Evolutionary conservation across 805 yeast genomes (phyloP).

Genomic region (Schizosaccharomyces japonicus): DNA sequence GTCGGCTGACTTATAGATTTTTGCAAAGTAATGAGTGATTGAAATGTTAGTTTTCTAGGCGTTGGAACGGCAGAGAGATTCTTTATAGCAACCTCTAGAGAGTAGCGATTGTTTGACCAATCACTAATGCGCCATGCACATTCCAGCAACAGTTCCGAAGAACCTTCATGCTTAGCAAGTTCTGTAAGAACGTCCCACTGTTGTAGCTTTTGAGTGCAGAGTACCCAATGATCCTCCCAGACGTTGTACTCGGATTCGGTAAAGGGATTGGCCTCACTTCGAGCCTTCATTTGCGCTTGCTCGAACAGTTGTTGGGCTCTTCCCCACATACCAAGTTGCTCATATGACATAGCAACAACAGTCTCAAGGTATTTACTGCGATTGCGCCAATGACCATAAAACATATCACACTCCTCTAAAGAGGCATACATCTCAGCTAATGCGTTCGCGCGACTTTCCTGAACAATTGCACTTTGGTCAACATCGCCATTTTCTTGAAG

Average conservation of each 20-base stretch:
- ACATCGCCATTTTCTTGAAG: constrained; percentile 25
- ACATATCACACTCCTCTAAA: constrained; percentile 85
- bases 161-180: constrained; percentile 90
- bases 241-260: constrained; percentile 83
- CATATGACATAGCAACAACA: constrained; percentile 74
- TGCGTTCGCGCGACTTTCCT: constrained; percentile 76
- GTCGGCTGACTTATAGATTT: constrained; percentile 82
- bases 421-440: constrained; percentile 69
- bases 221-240: constrained; percentile 98
- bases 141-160: constrained; percentile 74
- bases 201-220: constrained; percentile 88
- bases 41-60: constrained; percentile 85
- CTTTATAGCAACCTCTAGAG: constrained; percentile 78
- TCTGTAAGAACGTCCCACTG: constrained; percentile 97
- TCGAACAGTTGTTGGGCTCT: constrained; percentile 84
- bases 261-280: constrained; percentile 85
- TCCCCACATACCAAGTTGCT: constrained; percentile 87
- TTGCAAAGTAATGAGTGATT: constrained; percentile 78
- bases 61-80: constrained; percentile 98
- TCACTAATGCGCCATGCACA: constrained; percentile 99
- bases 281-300: constrained; percentile 85
- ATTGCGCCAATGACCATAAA: constrained; percentile 92
- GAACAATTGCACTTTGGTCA: constrained; percentile 30
- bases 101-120: constrained; percentile 87
- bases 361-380: constrained; percentile 88